These are phyloP conservation scores for Ceratobasidium sp. DNA, from an alignment of 1,284 basidiomycete species.

Conservation along the genomic window DNA sequence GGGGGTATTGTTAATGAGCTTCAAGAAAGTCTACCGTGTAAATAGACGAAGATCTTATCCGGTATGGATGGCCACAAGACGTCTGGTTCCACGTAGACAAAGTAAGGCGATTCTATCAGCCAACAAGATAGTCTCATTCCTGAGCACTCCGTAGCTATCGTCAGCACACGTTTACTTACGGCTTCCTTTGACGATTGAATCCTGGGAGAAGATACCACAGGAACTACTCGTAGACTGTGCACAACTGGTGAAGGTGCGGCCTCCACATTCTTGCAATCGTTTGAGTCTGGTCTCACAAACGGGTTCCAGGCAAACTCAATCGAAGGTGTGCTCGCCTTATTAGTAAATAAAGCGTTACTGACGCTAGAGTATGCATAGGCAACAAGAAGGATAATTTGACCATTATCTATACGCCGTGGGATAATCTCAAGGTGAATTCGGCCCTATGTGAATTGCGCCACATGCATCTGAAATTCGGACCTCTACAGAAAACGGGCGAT, in stretches of 20 bases:
- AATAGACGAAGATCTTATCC: conserved; percentile 93
- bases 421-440: conserved; percentile 83
- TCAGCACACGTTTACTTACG: conserved; percentile 96
- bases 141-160: conserved; percentile 92
- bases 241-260: conserved; percentile 84
- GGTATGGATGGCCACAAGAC: conserved; percentile 78
- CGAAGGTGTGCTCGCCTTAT: conserved; percentile 74
- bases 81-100: conserved; percentile 73
- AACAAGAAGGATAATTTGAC: conserved; percentile 97
- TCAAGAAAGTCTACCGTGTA: neutral
- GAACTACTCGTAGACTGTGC: conserved; percentile 87
- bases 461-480: neutral
- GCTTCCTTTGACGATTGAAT: conserved; percentile 78
- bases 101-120: conserved; percentile 45
- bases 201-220: conserved; percentile 90
- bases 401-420: conserved; percentile 93
- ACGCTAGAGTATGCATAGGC: conserved; percentile 70
- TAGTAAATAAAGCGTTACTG: neutral
- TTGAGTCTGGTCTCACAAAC: neutral
- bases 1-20: neutral
- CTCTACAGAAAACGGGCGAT: conserved; percentile 88
- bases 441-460: neutral
- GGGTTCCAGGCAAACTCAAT: conserved; percentile 84
- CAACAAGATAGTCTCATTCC: conserved; percentile 64
- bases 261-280: neutral